Evolutionary conservation across 2,329 filamentous ascomycete species (phyloP).

Genomic region (Davidsoniella australis): DNA sequence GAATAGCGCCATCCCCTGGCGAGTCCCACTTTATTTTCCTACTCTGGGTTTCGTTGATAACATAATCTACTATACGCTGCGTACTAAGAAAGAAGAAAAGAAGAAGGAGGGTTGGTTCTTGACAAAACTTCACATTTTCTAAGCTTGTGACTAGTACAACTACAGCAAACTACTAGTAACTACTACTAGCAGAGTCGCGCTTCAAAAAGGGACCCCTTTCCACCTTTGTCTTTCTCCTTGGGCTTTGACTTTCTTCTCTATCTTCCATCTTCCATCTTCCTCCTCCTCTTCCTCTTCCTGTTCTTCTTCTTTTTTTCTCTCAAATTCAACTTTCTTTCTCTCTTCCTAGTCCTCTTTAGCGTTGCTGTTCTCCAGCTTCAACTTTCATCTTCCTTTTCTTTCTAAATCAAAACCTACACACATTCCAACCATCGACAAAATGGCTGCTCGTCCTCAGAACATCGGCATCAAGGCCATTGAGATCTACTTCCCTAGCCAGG

Average conservation of each 20-base stretch:
- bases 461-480: conserved; percentile 89
- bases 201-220: conserved; percentile 11
- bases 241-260: conserved; percentile 2
- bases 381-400: conserved; percentile 1
- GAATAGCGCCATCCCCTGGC: conserved; percentile 3
- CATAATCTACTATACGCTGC: background rate
- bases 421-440: conserved; percentile 21
- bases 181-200: background rate
- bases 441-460: conserved; percentile 67
- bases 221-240: conserved; percentile 1
- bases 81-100: background rate
- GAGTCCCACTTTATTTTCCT: conserved; percentile 8
- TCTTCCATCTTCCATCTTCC: background rate
- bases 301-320: conserved; percentile 6
- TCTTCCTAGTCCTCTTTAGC: background rate
- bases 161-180: background rate
- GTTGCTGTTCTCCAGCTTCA: background rate
- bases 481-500: conserved; percentile 75
- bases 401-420: conserved; percentile 1
- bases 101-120: background rate
- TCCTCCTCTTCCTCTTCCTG: conserved; percentile 3
- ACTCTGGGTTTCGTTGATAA: conserved; percentile 6
- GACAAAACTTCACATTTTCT: too few relatives aligned
- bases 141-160: too few relatives aligned
- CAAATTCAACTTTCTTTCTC: conserved; percentile 2